Base-by-base conservation (phyloP, 139 green algal species). In the Trebouxia sp. region DNA sequence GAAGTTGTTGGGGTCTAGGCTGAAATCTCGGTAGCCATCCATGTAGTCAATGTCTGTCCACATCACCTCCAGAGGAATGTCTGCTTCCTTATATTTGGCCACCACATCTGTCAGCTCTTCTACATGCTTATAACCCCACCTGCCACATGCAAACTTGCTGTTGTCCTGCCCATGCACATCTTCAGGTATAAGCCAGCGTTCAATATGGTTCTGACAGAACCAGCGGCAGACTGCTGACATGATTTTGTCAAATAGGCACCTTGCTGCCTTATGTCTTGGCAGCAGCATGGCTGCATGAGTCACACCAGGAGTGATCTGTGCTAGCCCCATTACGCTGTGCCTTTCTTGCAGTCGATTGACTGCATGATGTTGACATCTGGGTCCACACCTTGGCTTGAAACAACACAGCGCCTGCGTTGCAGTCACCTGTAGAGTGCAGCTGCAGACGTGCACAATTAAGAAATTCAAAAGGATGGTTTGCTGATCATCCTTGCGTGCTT, bases 1-100 rank as follows among this genome's bases (percentile, higher is more conserved):
- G 35, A 72, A 72, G 62, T 72, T 39, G 62, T 43, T 43, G 30
- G 69, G 53, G 53, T 94, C 80, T 32, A 93, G 75, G 4, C 88
- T 95, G 85, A 95, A 95, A 78, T 94, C 91, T 15, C 83, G 69
- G 76, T 81, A 90, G 30, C 51, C 53, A 14, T 90, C 79, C 86
- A 95, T 90, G 83, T 92, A 90, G 83, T 95, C 91, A 30, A 95
- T 95, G 82, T 96, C 92, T 1, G 51, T 84, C 92, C 90, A 96
- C 35, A 95, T 86, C 5, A 79, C 80, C 9, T 96, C 92, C 79
- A 96, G 84, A 0, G 92, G 92, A 28, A 96, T 86, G 32, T 45
- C 65, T 6, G 82, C 88, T 1, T 37, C 65, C 24, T 75, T 79
- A 83, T 96, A 96, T 35, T 79, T 83, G 35, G 76, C 65, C 38